Conservation (phyloP, 495 filamentous ascomycete genomes). For the Jackrogersella minutella region DNA sequence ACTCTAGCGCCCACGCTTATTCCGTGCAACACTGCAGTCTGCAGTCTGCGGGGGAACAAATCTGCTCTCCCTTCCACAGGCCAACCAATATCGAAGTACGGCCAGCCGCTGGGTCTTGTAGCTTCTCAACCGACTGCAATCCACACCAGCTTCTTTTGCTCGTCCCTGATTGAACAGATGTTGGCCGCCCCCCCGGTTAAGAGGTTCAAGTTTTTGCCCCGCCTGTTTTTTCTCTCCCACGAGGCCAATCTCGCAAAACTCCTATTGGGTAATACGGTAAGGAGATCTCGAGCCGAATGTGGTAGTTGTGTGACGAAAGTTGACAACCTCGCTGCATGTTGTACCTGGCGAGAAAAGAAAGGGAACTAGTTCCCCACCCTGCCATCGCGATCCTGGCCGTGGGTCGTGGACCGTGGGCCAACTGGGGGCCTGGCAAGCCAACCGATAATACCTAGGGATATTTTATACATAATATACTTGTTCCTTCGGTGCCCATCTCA, state of each 20-base stretch:
- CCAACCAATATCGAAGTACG: constrained; percentile 59
- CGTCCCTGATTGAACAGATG: constrained; percentile 38
- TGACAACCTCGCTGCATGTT: constrained; percentile 36
- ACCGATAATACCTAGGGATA: constrained; percentile 36
- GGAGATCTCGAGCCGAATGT: constrained; percentile 37
- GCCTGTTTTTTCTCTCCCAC: constrained; percentile 40
- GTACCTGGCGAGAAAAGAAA: constrained; percentile 39
- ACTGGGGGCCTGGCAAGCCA: not conserved
- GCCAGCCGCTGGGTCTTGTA: constrained; percentile 52
- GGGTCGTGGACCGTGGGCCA: too few species aligned
- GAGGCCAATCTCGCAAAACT: constrained; percentile 42
- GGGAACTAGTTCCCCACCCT: constrained; percentile 35
- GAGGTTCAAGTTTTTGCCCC: constrained; percentile 27
- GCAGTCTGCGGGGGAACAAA: constrained; percentile 41
- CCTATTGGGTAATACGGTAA: constrained; percentile 37
- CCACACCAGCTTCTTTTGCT: constrained; percentile 31
- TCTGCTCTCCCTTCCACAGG: constrained; percentile 21
- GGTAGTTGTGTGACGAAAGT: constrained; percentile 41
- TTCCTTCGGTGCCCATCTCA: constrained; percentile 32
- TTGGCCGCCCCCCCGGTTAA: constrained; percentile 14
- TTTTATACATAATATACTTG: too few species aligned
- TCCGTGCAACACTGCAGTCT: constrained; percentile 29
- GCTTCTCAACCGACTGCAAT: constrained; percentile 41
- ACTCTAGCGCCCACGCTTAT: constrained; percentile 41
- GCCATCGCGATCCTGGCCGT: constrained; percentile 28